phyloP scores from a whole-genome alignment of 2,329 filamentous ascomycete species.

The Pestalotiopsis sp. region DNA sequence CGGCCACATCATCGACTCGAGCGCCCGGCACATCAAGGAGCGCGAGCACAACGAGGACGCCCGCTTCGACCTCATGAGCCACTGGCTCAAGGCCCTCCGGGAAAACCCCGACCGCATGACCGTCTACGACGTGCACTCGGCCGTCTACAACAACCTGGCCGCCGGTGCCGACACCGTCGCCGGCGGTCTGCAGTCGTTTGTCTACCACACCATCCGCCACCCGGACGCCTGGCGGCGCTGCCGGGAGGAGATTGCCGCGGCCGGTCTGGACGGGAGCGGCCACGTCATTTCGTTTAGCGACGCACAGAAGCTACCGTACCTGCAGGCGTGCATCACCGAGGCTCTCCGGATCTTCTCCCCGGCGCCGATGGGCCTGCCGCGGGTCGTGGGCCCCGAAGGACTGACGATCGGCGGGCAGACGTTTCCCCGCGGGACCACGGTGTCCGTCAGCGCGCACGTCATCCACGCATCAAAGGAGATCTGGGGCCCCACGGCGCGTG shows the following conservation, averaged over 20 bases:
- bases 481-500: constrained; percentile 7
- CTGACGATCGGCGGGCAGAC: constrained; percentile 6
- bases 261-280: background rate
- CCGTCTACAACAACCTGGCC: background rate
- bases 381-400: background rate
- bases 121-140: constrained; percentile 7
- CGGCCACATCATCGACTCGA: constrained; percentile 10
- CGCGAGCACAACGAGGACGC: constrained; percentile 14
- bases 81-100: constrained; percentile 11
- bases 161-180: constrained; percentile 6
- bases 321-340: constrained; percentile 8
- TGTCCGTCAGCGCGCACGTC: constrained; percentile 14
- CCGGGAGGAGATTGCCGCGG: constrained; percentile 2
- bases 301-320: background rate
- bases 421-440: constrained; percentile 3
- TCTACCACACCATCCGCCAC: constrained; percentile 10
- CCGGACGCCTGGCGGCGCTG: constrained; percentile 4
- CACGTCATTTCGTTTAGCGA: background rate
- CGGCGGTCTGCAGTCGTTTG: constrained; percentile 7
- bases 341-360: background rate
- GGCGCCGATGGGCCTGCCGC: constrained; percentile 13
- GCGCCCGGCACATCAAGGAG: background rate
- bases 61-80: constrained; percentile 14
- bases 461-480: constrained; percentile 15
- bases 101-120: constrained; percentile 11